Conservation (phyloP, 192 early-diverging fungal species). For the Piromyces finnis region DNA sequence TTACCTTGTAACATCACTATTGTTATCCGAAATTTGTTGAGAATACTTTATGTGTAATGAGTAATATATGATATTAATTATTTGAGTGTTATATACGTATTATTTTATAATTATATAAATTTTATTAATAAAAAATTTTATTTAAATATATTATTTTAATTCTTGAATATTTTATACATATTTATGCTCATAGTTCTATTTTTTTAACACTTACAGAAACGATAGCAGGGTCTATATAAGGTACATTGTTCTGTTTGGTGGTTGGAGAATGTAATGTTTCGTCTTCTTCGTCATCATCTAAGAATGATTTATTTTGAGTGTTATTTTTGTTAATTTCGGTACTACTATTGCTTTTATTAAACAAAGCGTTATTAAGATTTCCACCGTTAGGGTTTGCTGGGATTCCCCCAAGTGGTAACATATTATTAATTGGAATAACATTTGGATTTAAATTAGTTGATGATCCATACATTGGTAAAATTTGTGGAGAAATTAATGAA, state of each 20-base stretch:
- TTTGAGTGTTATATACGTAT: no score
- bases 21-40: neutral
- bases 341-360: neutral
- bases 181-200: no score
- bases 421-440: neutral
- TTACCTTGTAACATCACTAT: neutral
- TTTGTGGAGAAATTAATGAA: no score
- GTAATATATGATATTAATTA: no score
- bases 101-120: no score
- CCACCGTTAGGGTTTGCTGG: neutral
- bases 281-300: neutral
- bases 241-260: neutral
- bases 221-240: neutral
- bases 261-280: neutral
- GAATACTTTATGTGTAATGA: neutral
- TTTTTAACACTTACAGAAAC: neutral
- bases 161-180: no score
- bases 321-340: neutral
- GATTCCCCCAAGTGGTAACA: neutral
- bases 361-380: neutral
- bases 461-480: neutral
- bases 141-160: no score
- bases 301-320: neutral
- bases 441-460: neutral
- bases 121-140: no score